These are phyloP conservation scores for Phytophthora citricola DNA, from an alignment of 352 stramenopile genomes.

Conservation along the genomic window DNA sequence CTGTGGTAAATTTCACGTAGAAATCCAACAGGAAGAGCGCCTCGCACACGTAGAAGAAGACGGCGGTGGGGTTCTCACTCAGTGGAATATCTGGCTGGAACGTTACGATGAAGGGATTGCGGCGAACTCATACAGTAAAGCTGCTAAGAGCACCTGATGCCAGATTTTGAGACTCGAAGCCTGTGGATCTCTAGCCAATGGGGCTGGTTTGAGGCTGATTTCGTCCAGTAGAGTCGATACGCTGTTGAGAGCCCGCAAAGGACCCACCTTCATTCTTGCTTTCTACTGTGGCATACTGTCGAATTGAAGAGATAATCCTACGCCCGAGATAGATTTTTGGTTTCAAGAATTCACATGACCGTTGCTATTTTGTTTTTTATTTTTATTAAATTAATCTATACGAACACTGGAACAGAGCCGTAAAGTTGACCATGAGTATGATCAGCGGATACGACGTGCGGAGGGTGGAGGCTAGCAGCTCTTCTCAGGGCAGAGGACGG, in stretches of 20 bases:
- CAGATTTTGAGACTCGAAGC: background rate
- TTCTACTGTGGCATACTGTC: background rate
- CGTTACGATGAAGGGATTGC: constrained; percentile 55
- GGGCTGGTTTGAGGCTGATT: background rate
- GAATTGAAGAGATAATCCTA: background rate
- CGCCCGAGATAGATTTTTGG: no score
- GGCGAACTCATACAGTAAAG: constrained; percentile 41
- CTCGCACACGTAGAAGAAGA: constrained; percentile 49
- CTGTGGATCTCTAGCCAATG: background rate
- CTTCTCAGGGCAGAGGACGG: constrained; percentile 12
- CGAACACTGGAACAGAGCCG: no score
- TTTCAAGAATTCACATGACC: no score
- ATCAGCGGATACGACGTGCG: constrained; percentile 33
- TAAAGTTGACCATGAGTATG: constrained; percentile 25
- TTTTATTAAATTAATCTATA: no score
- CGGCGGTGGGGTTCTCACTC: constrained; percentile 1
- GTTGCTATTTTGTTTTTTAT: no score
- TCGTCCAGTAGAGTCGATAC: background rate
- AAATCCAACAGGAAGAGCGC: constrained; percentile 62
- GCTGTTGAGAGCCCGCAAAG: background rate
- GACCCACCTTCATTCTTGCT: background rate
- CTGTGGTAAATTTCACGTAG: constrained; percentile 61
- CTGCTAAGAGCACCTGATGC: background rate
- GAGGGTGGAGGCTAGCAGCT: constrained; percentile 9
- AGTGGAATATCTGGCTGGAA: constrained; percentile 39